Conservation (phyloP, 768 basidiomycete genomes). For the Lyophyllum shimeji region DNA sequence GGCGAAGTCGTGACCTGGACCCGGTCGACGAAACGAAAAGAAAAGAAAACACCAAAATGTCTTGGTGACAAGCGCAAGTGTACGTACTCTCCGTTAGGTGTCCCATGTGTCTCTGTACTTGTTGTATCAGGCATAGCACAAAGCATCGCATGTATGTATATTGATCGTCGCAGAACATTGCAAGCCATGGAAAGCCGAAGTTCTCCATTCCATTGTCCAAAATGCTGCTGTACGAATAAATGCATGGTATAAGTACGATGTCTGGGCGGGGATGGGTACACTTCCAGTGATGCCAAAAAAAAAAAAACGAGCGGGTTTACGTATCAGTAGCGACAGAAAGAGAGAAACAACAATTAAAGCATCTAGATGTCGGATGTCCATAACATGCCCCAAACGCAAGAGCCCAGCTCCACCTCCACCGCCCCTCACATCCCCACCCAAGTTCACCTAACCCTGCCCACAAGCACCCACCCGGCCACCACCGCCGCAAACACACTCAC, state of each 20-base stretch:
- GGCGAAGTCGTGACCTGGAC: slow-evolving; percentile 20
- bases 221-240: too few relatives aligned
- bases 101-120: too few relatives aligned
- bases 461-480: neutral
- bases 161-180: too few relatives aligned
- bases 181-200: too few relatives aligned
- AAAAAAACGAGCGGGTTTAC: neutral
- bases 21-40: too few relatives aligned
- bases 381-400: neutral
- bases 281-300: neutral
- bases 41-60: too few relatives aligned
- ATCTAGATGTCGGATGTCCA: neutral
- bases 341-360: neutral
- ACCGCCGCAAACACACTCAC: slow-evolving; percentile 4
- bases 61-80: too few relatives aligned
- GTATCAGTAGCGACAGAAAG: neutral
- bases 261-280: neutral
- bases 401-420: neutral
- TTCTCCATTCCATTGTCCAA: too few relatives aligned
- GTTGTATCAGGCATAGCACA: too few relatives aligned
- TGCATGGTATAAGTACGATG: neutral
- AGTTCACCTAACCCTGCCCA: neutral
- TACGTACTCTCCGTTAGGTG: too few relatives aligned
- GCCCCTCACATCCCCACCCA: neutral
- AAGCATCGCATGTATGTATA: too few relatives aligned